These are phyloP conservation scores for Tulasnella sp. DNA, from an alignment of 768 basidiomycete genomes.

Conservation along the genomic window DNA sequence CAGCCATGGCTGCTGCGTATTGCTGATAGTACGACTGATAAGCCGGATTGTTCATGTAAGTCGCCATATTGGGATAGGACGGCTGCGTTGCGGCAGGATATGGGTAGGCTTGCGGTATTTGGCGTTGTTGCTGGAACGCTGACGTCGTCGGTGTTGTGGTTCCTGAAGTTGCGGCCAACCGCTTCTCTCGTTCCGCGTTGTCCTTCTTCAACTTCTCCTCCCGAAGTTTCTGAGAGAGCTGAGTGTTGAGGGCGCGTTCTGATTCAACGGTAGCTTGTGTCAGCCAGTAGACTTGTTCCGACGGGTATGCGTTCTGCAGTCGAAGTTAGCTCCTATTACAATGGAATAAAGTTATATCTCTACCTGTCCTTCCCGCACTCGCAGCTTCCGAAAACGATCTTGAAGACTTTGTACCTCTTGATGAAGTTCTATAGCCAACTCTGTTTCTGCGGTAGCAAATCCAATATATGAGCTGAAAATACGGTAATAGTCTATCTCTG, in stretches of 20 bases:
- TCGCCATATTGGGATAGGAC: neutral
- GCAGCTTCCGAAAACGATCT: slow-evolving; percentile 46
- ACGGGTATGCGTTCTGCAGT: slow-evolving; percentile 45
- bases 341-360: neutral
- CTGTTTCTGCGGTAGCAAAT: slow-evolving; percentile 41
- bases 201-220: slow-evolving; percentile 54
- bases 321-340: neutral
- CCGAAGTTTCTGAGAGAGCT: slow-evolving; percentile 48
- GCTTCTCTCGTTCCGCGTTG: slow-evolving; percentile 57
- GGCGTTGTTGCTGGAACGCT: neutral
- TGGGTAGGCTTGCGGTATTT: slow-evolving; percentile 1
- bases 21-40: slow-evolving; percentile 14
- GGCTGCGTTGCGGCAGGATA: neutral
- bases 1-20: slow-evolving; percentile 8
- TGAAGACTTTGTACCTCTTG: slow-evolving; percentile 45
- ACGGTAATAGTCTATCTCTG: neutral
- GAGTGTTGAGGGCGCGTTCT: slow-evolving; percentile 51
- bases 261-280: slow-evolving; percentile 53
- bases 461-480: neutral
- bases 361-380: slow-evolving; percentile 46
- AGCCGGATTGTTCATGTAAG: slow-evolving; percentile 4
- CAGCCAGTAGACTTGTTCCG: slow-evolving; percentile 52
- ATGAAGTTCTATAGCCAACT: slow-evolving; percentile 56
- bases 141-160: slow-evolving; percentile 1
- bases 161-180: slow-evolving; percentile 27